Conservation (phyloP, 805 yeast genomes). For the Yarrowia sp. region DNA sequence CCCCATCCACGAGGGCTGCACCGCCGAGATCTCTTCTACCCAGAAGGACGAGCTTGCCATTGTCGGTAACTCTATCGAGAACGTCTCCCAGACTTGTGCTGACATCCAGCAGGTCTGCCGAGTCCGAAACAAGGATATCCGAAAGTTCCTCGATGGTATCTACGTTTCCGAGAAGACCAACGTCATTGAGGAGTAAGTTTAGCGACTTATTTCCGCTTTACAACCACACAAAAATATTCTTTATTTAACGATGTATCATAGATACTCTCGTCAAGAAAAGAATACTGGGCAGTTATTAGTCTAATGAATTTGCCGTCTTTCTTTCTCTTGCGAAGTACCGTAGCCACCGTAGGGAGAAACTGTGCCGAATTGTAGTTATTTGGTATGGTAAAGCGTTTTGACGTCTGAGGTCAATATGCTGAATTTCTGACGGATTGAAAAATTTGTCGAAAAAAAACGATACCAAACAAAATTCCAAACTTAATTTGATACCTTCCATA, state of each 20-base stretch:
- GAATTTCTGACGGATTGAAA: not conserved
- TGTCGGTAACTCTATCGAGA: constrained; percentile 94
- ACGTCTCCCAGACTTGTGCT: constrained; percentile 97
- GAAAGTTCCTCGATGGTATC: constrained; percentile 99
- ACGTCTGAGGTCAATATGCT: not conserved
- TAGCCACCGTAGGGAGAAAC: constrained; percentile 19
- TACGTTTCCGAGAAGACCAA: constrained; percentile 95
- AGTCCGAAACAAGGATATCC: constrained; percentile 99
- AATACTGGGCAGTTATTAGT: constrained; percentile 25
- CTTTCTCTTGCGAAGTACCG: constrained; percentile 27
- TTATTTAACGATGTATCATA: constrained; percentile 27
- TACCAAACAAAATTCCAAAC: not conserved
- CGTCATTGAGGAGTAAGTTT: constrained; percentile 60
- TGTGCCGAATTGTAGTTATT: not conserved
- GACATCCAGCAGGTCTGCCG: constrained; percentile 97
- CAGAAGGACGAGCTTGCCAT: constrained; percentile 94
- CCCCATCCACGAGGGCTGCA: constrained; percentile 84
- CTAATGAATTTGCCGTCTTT: constrained; percentile 27
- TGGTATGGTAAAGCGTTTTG: not conserved
- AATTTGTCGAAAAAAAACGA: not conserved
- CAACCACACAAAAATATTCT: constrained; percentile 24
- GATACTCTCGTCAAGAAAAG: constrained; percentile 25
- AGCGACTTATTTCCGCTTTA: not conserved
- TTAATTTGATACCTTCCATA: not conserved
- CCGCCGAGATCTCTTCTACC: constrained; percentile 71